These are phyloP conservation scores for Colletotrichum tamarilloi DNA, from an alignment of 2,329 filamentous ascomycete genomes.

Conservation along the genomic window DNA sequence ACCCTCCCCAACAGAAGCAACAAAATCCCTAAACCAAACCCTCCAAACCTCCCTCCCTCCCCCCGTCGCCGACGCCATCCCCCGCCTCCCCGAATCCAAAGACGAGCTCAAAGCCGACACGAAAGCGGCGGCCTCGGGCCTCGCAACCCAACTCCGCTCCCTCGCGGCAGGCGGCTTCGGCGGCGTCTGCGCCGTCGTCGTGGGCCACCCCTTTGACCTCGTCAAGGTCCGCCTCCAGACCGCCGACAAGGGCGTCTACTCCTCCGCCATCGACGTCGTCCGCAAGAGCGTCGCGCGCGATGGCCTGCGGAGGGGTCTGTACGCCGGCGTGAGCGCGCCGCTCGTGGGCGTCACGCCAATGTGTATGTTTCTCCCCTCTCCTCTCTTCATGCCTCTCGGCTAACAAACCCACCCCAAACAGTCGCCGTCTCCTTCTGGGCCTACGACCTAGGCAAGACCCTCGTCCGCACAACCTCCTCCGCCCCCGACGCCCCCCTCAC, in stretches of 20 bases:
- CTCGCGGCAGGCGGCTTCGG: slow-evolving; percentile 92
- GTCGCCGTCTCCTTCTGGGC: slow-evolving; percentile 83
- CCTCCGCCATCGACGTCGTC: slow-evolving; percentile 90
- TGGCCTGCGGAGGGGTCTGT: slow-evolving; percentile 83
- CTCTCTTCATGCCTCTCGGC: background rate
- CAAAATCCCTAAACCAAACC: slow-evolving; percentile 31
- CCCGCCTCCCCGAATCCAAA: slow-evolving; percentile 56
- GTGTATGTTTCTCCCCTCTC: slow-evolving; percentile 73
- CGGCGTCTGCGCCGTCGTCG: slow-evolving; percentile 91
- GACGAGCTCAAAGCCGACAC: slow-evolving; percentile 57
- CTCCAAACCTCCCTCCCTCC: slow-evolving; percentile 41
- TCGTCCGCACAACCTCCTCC: slow-evolving; percentile 77
- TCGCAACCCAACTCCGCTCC: slow-evolving; percentile 74
- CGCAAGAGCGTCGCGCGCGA: slow-evolving; percentile 88
- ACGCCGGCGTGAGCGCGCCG: slow-evolving; percentile 96
- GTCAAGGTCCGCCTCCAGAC: slow-evolving; percentile 98
- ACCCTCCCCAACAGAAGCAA: slow-evolving; percentile 38
- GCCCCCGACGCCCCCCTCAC: slow-evolving; percentile 76
- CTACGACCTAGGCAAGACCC: slow-evolving; percentile 93
- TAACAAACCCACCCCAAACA: slow-evolving; percentile 42
- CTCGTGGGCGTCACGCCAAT: slow-evolving; percentile 97
- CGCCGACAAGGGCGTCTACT: slow-evolving; percentile 92
- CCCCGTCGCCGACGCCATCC: slow-evolving; percentile 51
- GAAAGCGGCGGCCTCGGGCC: slow-evolving; percentile 49
- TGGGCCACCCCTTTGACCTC: slow-evolving; percentile 96